These are phyloP conservation scores for Rosellinia necatrix DNA, from an alignment of 2,329 filamentous ascomycete species.

Conservation along the genomic window DNA sequence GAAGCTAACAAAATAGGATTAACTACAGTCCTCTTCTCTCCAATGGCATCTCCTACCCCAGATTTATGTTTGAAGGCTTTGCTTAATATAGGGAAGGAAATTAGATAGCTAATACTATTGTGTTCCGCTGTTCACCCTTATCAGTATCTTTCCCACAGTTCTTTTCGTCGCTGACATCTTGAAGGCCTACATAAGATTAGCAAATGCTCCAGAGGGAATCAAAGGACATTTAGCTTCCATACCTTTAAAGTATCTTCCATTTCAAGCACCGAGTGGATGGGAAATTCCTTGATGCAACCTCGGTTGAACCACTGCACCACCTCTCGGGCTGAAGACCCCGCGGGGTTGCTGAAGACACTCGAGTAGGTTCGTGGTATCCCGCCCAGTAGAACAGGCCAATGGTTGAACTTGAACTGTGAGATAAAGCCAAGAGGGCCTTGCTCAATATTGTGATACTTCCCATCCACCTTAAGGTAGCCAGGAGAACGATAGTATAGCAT, in stretches of 20 bases:
- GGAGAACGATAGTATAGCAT: slow-evolving; percentile 30
- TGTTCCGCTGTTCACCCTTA: slow-evolving; percentile 23
- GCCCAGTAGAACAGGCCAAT: slow-evolving; percentile 29
- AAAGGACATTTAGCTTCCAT: background rate
- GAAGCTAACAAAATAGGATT: too few species aligned
- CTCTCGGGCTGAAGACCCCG: slow-evolving; percentile 21
- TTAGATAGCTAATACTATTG: too few species aligned
- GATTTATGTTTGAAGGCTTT: too few species aligned
- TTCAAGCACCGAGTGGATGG: slow-evolving; percentile 28
- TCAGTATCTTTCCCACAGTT: slow-evolving; percentile 31
- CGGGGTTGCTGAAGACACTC: slow-evolving; percentile 18
- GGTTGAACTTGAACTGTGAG: slow-evolving; percentile 26
- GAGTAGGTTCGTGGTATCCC: slow-evolving; percentile 28
- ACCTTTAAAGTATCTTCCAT: slow-evolving; percentile 31
- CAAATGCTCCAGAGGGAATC: background rate
- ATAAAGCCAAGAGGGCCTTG: slow-evolving; percentile 25
- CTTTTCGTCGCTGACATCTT: slow-evolving; percentile 25
- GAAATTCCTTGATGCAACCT: slow-evolving; percentile 25
- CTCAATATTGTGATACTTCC: slow-evolving; percentile 32
- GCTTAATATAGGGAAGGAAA: too few species aligned
- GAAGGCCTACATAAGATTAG: slow-evolving; percentile 24
- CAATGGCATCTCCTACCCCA: too few species aligned
- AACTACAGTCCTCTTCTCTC: too few species aligned
- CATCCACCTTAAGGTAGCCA: slow-evolving; percentile 29
- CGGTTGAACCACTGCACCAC: slow-evolving; percentile 16